A percentile compares a stretch with the other conserved stretches of the same genome.
phyloP scores from a whole-genome alignment of 352 stramenopile species.

The Globisporangium yorkense region DNA sequence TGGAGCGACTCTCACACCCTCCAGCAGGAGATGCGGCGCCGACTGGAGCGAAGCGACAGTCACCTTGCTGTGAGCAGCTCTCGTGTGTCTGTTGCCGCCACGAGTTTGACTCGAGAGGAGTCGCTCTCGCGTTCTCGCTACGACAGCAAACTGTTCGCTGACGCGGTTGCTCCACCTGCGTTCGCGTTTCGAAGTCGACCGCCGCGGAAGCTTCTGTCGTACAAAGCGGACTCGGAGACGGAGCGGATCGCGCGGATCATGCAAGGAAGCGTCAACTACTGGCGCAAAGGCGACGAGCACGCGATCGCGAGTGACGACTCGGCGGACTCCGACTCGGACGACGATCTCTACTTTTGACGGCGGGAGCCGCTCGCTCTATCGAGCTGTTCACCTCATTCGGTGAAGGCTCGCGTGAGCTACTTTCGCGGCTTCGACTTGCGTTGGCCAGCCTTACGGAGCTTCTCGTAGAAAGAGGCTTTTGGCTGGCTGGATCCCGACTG shows the following conservation, averaged over 20 bases:
- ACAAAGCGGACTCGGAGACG: slow-evolving; percentile 46
- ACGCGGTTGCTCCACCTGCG: background rate
- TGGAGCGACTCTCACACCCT: slow-evolving; percentile 10
- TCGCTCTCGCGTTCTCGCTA: background rate
- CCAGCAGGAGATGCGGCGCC: slow-evolving; percentile 12
- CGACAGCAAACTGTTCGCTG: slow-evolving; percentile 1
- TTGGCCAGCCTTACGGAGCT: slow-evolving; percentile 51
- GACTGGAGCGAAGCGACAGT: background rate
- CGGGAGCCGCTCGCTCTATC: background rate
- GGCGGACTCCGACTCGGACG: slow-evolving; percentile 17
- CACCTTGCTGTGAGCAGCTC: background rate
- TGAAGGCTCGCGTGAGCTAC: slow-evolving; percentile 10
- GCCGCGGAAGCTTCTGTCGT: slow-evolving; percentile 1
- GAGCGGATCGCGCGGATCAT: slow-evolving; percentile 80
- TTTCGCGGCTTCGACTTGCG: slow-evolving; percentile 44
- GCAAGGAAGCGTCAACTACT: slow-evolving; percentile 63
- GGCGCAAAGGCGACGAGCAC: slow-evolving; percentile 36
- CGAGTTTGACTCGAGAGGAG: background rate
- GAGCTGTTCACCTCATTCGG: background rate
- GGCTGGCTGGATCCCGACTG: slow-evolving; percentile 16
- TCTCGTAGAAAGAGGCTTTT: slow-evolving; percentile 72
- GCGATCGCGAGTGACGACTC: slow-evolving; percentile 19
- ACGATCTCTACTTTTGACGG: slow-evolving; percentile 20
- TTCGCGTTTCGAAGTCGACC: slow-evolving; percentile 1
- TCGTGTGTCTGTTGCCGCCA: background rate